phyloP scores from a whole-genome alignment of 2,329 filamentous ascomycete genomes.

The Gaeumannomyces tritici region DNA sequence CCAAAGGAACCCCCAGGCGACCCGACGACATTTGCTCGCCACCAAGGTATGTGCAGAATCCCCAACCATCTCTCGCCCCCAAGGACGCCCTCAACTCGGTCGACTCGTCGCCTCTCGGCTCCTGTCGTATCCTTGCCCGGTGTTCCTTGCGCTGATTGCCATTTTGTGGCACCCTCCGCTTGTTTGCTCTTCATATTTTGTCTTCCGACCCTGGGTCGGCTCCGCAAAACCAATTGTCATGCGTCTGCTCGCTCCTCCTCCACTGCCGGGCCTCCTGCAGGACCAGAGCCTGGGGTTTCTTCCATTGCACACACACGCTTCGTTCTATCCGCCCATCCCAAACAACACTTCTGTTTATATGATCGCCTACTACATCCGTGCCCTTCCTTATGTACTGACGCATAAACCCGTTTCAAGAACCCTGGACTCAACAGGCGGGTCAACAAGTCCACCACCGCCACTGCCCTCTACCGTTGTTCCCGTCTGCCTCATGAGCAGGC shows the following conservation, averaged over 20 bases:
- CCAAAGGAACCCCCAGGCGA: neutral
- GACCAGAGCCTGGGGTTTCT: neutral
- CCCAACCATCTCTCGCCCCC: neutral
- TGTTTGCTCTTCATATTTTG: neutral
- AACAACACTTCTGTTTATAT: neutral
- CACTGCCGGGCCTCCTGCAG: neutral
- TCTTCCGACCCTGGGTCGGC: neutral
- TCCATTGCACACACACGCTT: neutral
- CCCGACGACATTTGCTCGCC: neutral
- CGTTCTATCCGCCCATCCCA: neutral
- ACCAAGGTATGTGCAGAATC: neutral
- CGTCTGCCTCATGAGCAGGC: neutral
- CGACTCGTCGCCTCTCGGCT: neutral
- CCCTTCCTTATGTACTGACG: constrained; percentile 8
- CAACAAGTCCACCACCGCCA: neutral
- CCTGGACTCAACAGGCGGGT: constrained; percentile 5
- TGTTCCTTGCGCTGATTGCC: neutral
- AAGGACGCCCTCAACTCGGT: neutral
- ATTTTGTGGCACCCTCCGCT: neutral
- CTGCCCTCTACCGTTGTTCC: neutral
- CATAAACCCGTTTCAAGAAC: constrained; percentile 18
- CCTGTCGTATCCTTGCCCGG: neutral
- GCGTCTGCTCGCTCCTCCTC: neutral
- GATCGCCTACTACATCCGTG: neutral
- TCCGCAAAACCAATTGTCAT: neutral